A percentile compares a stretch with the other conserved stretches of the same genome.
Evolutionary conservation across 2,329 filamentous ascomycete species (phyloP).

Genomic region (Dactylellina parvicollis): DNA sequence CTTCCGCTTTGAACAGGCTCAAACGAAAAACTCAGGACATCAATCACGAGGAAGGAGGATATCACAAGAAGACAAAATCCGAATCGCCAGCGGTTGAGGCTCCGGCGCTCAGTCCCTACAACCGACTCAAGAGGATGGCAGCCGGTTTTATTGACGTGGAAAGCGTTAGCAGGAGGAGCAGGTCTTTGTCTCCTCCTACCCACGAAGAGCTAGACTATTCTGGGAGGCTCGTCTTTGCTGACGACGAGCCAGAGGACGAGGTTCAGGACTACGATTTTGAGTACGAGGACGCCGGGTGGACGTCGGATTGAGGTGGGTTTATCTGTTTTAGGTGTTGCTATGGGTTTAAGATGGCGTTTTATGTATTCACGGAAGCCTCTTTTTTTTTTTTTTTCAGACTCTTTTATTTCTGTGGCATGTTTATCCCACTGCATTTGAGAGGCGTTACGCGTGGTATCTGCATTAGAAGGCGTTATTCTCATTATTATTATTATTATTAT

Average conservation of each 20-base stretch:
- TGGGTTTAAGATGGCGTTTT: background rate
- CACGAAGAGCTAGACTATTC: background rate
- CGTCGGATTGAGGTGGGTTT: conserved; percentile 5
- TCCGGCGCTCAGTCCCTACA: background rate
- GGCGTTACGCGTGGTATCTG: no score
- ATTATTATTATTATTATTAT: no score
- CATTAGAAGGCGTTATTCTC: no score
- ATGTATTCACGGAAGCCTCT: background rate
- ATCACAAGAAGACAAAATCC: background rate
- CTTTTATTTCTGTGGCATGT: no score
- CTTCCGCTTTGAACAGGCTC: background rate
- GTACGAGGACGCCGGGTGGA: conserved; percentile 47
- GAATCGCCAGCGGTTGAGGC: background rate
- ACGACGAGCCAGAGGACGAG: conserved; percentile 9
- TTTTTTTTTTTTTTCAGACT: conserved; percentile 1
- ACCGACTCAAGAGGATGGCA: background rate
- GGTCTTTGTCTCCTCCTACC: background rate
- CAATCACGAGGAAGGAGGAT: background rate
- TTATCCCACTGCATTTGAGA: no score
- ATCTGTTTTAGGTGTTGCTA: background rate
- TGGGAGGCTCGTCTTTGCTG: background rate
- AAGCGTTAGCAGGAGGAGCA: background rate
- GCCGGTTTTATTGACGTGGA: background rate
- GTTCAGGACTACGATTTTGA: conserved; percentile 38
- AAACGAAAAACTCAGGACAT: background rate